These are phyloP conservation scores for Nemania serpens DNA, from an alignment of 2,329 filamentous ascomycete species.

Conservation along the genomic window DNA sequence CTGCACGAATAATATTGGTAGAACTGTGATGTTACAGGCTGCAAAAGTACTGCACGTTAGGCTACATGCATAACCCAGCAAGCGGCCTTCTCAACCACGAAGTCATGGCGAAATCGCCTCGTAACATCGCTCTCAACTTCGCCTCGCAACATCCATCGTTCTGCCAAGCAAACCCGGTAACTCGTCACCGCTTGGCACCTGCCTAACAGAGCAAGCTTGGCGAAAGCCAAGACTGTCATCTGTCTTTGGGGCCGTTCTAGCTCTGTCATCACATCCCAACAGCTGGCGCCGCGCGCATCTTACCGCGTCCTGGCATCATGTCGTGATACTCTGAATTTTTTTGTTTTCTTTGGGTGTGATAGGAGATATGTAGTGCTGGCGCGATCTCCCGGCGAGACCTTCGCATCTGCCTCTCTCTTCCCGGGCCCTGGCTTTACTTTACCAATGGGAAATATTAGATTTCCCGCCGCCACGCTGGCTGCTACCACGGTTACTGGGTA, in stretches of 20 bases:
- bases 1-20: no score
- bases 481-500: neutral
- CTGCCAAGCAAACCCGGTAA: constrained; percentile 15
- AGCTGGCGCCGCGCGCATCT: constrained; percentile 2
- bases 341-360: neutral
- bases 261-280: neutral
- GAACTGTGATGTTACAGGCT: no score
- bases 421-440: neutral
- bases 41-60: no score
- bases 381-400: neutral
- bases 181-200: constrained; percentile 25
- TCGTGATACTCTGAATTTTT: neutral
- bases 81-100: no score
- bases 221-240: constrained; percentile 15
- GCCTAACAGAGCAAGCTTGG: constrained; percentile 24
- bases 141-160: constrained; percentile 1
- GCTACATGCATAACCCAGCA: no score
- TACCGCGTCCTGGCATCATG: neutral
- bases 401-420: no score
- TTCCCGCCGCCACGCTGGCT: no score
- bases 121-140: neutral
- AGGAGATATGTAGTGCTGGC: neutral
- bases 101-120: constrained; percentile 5
- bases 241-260: constrained; percentile 12
- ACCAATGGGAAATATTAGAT: neutral